Evolutionary conservation across 768 basidiomycete genomes (phyloP).

Genomic region (Kondoa malvinella): DNA sequence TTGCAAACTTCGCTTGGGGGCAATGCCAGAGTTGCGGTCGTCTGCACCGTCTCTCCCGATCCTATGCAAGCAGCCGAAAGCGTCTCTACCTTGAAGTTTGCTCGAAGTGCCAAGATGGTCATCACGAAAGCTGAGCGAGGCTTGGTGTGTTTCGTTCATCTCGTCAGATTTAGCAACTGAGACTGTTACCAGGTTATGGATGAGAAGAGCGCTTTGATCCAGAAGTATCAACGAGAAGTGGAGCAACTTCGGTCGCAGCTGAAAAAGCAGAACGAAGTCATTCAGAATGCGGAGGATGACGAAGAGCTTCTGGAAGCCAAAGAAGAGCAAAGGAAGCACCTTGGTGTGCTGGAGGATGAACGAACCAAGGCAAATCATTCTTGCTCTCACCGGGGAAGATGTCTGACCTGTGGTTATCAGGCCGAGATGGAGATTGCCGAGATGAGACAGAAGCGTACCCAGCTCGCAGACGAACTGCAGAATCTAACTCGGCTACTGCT

Average conservation of each 20-base stretch:
- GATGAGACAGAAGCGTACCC: constrained; percentile 7
- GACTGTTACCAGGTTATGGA: constrained; percentile 48
- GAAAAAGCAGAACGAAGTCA: constrained; percentile 48
- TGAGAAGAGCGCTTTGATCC: constrained; percentile 81
- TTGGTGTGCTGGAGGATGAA: constrained; percentile 56
- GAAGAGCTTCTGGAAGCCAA: neutral
- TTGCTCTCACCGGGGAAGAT: neutral
- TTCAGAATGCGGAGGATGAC: constrained; percentile 20
- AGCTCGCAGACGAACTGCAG: constrained; percentile 14
- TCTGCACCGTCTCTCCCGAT: constrained; percentile 89
- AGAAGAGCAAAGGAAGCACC: constrained; percentile 52
- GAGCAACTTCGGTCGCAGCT: constrained; percentile 66
- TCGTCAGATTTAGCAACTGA: neutral
- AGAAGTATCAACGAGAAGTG: constrained; percentile 85
- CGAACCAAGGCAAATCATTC: neutral
- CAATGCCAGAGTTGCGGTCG: constrained; percentile 85
- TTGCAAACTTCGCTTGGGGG: constrained; percentile 88
- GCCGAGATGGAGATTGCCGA: constrained; percentile 8
- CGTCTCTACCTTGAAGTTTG: constrained; percentile 75
- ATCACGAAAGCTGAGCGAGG: constrained; percentile 34
- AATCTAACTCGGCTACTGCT: constrained; percentile 11
- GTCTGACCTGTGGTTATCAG: neutral
- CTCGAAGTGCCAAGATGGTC: constrained; percentile 76
- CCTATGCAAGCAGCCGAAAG: constrained; percentile 60
- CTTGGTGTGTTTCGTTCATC: constrained; percentile 32